phyloP scores from a whole-genome alignment of 768 basidiomycete genomes.

The Lentinula raphanica region DNA sequence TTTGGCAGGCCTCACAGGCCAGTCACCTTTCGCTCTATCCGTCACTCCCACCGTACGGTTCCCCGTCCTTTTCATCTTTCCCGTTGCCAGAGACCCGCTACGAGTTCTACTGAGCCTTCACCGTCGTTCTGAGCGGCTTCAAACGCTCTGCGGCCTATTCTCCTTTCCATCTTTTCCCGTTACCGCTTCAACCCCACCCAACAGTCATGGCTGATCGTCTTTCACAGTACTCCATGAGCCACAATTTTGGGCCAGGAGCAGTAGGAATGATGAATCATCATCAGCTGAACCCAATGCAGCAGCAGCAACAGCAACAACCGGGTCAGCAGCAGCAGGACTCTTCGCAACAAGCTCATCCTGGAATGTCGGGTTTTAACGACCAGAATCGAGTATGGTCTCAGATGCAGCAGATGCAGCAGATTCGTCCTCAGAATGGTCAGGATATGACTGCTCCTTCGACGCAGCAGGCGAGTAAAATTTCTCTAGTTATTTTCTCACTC shows the following conservation, averaged over 20 bases:
- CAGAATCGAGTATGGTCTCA: constrained; percentile 54
- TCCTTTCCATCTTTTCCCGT: constrained; percentile 10
- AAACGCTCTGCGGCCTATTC: neutral
- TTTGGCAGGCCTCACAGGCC: neutral
- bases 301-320: constrained; percentile 38
- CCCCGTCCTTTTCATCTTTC: neutral
- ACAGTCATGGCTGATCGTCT: constrained; percentile 57
- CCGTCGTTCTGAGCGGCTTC: neutral
- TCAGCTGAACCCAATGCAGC: constrained; percentile 33
- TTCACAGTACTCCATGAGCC: constrained; percentile 49
- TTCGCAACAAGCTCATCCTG: constrained; percentile 29
- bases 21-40: neutral
- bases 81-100: neutral
- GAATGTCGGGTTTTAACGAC: constrained; percentile 44
- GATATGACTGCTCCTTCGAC: constrained; percentile 36
- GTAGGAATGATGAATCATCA: constrained; percentile 34
- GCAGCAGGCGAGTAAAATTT: constrained; percentile 40
- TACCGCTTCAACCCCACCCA: constrained; percentile 20
- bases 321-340: constrained; percentile 36
- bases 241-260: constrained; percentile 38
- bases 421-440: constrained; percentile 35
- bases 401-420: constrained; percentile 42
- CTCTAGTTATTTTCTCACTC: constrained; percentile 13
- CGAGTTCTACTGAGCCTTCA: neutral
- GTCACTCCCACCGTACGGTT: constrained; percentile 5